Conservation (phyloP, 331 rosid genomes). For the Spiraea crenata region DNA sequence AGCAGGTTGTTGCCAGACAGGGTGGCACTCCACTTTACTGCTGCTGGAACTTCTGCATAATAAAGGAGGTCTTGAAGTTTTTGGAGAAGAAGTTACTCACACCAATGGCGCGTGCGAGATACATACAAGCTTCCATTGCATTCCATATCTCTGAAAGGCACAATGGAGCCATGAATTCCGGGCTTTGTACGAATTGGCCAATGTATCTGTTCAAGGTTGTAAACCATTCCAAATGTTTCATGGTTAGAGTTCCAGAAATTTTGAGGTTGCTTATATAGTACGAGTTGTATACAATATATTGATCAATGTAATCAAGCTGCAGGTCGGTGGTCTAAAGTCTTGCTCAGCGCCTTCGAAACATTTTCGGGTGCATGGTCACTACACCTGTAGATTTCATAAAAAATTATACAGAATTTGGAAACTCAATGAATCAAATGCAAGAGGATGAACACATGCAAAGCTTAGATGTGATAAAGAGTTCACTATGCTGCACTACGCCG, state of each 20-base stretch:
- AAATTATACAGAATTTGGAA: not conserved
- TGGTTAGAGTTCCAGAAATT: not conserved
- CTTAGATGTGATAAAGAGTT: constrained; percentile 66
- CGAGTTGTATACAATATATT: constrained; percentile 55
- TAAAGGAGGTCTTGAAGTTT: constrained; percentile 65
- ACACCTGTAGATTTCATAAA: constrained; percentile 33
- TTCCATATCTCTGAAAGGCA: constrained; percentile 75
- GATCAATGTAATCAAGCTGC: constrained; percentile 74
- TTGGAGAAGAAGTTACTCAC: constrained; percentile 73
- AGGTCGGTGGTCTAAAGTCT: constrained; percentile 58
- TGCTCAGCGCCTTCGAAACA: constrained; percentile 61
- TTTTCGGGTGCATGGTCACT: constrained; percentile 69
- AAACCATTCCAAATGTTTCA: constrained; percentile 12
- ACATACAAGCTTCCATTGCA: constrained; percentile 72
- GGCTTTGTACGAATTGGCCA: constrained; percentile 77
- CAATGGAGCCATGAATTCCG: constrained; percentile 63
- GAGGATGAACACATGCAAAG: constrained; percentile 39
- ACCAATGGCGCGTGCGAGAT: constrained; percentile 63
- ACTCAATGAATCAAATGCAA: constrained; percentile 14
- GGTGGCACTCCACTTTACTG: constrained; percentile 68
- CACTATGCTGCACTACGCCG: constrained; percentile 53
- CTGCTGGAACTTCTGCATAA: constrained; percentile 64
- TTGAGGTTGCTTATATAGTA: constrained; percentile 8
- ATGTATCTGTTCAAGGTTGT: constrained; percentile 50
- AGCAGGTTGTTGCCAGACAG: constrained; percentile 42